Evolutionary conservation across 2,329 filamentous ascomycete species (phyloP), one percentile per base, ranked within the genome.

Genomic region (Cordyceps cicadae): DNA sequence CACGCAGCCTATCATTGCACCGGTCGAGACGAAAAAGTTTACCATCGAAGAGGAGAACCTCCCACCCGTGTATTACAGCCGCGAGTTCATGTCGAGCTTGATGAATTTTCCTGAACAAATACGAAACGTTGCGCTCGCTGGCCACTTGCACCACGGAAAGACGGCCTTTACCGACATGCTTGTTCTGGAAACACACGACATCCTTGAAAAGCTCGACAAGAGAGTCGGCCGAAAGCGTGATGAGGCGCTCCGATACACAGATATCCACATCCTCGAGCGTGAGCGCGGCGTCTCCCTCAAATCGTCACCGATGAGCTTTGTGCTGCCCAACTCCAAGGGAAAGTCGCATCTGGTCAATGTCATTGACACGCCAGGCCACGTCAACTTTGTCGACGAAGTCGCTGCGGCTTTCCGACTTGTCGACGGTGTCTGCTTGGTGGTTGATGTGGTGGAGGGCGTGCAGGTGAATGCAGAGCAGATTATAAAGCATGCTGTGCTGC

Each of bases 111-210:
- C 94, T 17, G 90, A 96, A 15, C 92, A 97, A 75, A 92, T 90
- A 70, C 86, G 94, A 66, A 99, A 99, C 71, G 82, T 99, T 66
- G 93, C 92, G 1, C 79, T 99, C 55, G 92, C 89, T 5, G 94
- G 94, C 57, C 93, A 99, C 74, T 75, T 99, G 61, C 94, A 99
- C 72, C 94, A 99, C 74, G 94, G 94, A 67, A 99, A 99, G 80
- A 99, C 94, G 12, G 91, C 93, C 0, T 90, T 99, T 66, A 92
- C 97, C 89, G 94, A 99, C 73, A 97, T 97, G 90, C 79, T 99
- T 66, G 94, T 99, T 14, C 80, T 93, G 70, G 91, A 99, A 76
- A 99, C 94, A 46, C 94, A 99, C 71, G 88, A 96, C 67, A 86
- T 97, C 59, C 80, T 84, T 56, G 86, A 90, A 51, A 85, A 88